Evolutionary conservation across 2,329 filamentous ascomycete genomes (phyloP), one percentile per base, ranked within the genome.

Genomic region (Aquanectria penicillioides): DNA sequence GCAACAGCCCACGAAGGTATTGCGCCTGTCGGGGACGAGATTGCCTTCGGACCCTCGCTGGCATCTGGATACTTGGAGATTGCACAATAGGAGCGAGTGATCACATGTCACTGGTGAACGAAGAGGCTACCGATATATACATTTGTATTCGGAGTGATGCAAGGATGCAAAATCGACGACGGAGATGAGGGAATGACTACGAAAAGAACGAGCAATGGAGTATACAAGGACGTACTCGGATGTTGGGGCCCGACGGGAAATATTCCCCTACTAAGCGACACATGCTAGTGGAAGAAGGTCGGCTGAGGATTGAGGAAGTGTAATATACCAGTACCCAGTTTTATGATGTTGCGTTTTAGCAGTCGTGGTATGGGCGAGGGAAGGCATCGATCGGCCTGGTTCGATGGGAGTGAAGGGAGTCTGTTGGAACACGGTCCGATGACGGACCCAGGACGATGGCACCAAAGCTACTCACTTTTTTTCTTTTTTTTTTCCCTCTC

Each of bases 1-100:
- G 82, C 82, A 6, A 83, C 81, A 5, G 80, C 80, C 6, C 77
- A 76, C 23, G 74, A 77, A 56, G 72, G 71, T 17, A 69, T 73
- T 20, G 66, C 69, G 7, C 66, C 64, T 6, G 73, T 64, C 31
- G 65, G 61, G 5, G 73, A 71, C 17, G 75, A 75, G 7, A 69
- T 71, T 28, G 63, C 71, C 6, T 72, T 73, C 57, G 74, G 72
- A 11, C 69, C 71, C 8, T 72, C 73, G 8, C 66, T 77, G 28
- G 70, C 74, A 15, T 69, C 73, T 12, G 75, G 75, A 22, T 77
- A 77, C 56, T 68, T 77, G 22, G 73, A 76, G 41, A 60, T 73
- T 38, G 66, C 65, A n/a, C 73, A 62, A 57, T n/a, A 8, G 34
- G 28, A 15, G 25, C 15, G 12, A 29, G n/a, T 9, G 25, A 13